Evolutionary conservation across 306 rosid species (phyloP).

Genomic region (Malus sieversii): DNA sequence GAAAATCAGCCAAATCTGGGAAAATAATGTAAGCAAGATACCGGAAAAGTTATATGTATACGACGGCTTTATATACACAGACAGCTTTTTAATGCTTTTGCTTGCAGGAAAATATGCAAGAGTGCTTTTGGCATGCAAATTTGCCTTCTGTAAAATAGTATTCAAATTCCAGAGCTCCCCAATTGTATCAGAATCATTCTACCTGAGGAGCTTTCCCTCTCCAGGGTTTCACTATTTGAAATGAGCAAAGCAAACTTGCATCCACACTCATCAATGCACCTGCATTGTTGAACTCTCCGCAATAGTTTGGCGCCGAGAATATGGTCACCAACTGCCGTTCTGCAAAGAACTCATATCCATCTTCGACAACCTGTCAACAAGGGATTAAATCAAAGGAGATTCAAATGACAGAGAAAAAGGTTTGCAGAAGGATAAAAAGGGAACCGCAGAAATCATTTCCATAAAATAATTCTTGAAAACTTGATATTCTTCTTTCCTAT

Average conservation of each 20-base stretch:
- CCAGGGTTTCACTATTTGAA: slow-evolving; percentile 77
- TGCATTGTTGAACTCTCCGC: slow-evolving; percentile 92
- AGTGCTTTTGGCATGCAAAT: not conserved
- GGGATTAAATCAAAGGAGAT: too few species aligned
- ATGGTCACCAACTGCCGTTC: slow-evolving; percentile 80
- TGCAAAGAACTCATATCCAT: slow-evolving; percentile 88
- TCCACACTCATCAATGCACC: slow-evolving; percentile 87
- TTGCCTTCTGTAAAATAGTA: not conserved
- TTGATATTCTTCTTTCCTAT: not conserved
- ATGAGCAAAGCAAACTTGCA: slow-evolving; percentile 71
- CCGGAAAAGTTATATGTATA: not conserved
- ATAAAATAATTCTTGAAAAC: not conserved
- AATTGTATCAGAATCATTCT: not conserved
- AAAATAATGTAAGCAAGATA: not conserved
- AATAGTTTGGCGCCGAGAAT: slow-evolving; percentile 89
- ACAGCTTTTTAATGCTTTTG: not conserved
- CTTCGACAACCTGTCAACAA: slow-evolving; percentile 70
- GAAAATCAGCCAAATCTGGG: not conserved
- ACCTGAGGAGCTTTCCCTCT: slow-evolving; percentile 16
- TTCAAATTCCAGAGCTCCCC: not conserved
- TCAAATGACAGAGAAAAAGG: not conserved
- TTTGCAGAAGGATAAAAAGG: not conserved
- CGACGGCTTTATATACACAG: not conserved
- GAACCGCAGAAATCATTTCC: not conserved
- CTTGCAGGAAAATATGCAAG: not conserved